Percentiles rank a stretch among this genome's conserved stretches.
phyloP scores from a whole-genome alignment of 1,139 yeast genomes.

The Saccharomyces hybrid region DNA sequence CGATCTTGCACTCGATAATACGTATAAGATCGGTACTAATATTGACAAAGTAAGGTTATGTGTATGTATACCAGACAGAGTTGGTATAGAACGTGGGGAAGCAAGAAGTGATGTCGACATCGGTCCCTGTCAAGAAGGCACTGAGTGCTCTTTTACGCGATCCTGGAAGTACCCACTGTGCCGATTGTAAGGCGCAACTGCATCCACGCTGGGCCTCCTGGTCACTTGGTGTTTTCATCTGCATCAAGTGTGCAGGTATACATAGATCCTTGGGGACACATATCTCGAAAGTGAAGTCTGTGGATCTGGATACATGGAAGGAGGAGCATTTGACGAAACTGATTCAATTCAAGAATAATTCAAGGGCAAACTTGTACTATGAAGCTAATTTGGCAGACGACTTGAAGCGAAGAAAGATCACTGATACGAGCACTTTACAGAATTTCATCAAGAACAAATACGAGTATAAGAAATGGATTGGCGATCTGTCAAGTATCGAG shows the following conservation, averaged over 20 bases:
- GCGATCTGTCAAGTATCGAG: conserved; percentile 5
- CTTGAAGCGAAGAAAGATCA: conserved; percentile 10
- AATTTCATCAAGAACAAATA: conserved; percentile 88
- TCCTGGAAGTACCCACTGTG: conserved; percentile 69
- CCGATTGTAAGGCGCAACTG: conserved; percentile 81
- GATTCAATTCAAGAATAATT: conserved; percentile 80
- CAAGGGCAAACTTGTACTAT: conserved; percentile 69
- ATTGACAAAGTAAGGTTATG: not conserved
- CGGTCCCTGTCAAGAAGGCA: conserved; percentile 38
- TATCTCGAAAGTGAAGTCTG: conserved; percentile 79
- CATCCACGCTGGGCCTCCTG: conserved; percentile 99
- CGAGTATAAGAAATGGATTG: conserved; percentile 81
- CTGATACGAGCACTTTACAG: conserved; percentile 73
- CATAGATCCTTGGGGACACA: conserved; percentile 96
- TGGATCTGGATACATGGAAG: conserved; percentile 94
- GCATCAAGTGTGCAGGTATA: conserved; percentile 90
- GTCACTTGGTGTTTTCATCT: conserved; percentile 87
- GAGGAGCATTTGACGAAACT: conserved; percentile 81
- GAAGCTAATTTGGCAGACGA: conserved; percentile 50
- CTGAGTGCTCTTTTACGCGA: conserved; percentile 68
- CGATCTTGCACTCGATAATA: not conserved
- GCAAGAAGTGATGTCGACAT: conserved; percentile 13
- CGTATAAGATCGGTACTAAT: not conserved
- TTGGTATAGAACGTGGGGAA: not conserved
- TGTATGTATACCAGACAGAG: no score